Evolutionary conservation across 2,329 filamentous ascomycete species (phyloP), one percentile per base, ranked within the genome.

Genomic region (Aspergillus aculeatinus): DNA sequence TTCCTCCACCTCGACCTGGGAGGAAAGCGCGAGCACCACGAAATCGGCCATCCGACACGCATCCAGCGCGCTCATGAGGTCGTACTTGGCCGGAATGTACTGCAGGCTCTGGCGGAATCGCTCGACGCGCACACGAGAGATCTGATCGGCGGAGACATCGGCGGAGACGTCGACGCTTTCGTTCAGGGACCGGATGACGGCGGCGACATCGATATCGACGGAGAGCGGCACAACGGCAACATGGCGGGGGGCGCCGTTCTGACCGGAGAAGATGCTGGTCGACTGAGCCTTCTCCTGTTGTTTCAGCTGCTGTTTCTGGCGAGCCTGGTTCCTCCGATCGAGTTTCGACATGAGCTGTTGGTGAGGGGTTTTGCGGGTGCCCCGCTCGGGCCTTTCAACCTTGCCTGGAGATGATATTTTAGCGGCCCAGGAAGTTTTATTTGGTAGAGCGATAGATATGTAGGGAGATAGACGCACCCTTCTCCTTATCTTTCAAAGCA

Each of bases 271-370:
- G 23, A 99, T 82, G 42, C 87, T 91, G 0, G 85, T 87, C 55
- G 92, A 89, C 67, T 90, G 89, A 51, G 89, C 83, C 72, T 95
- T 90, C 69, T 95, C 92, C 72, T 88, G 88, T 72, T 92, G 87
- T 78, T 98, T 97, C 67, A 87, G 83, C 63, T 90, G 81, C 70
- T 94, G 90, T 76, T 89, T 88, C 81, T 99, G 95, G 77, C 94
- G 94, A 68, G 92, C 91, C 81, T 96, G 92, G 77, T 99, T 98
- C 69, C 92, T 88, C 61, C 95, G 89, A 77, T 96, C 92, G 75
- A 99, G 85, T 79, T 98, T 99, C 60, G 92, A 96, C 91, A 97
- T 94, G 79, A 97, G 87, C 80, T 96, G 92, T 76, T 99, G 95
- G 76, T 96, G 92, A 58, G 91, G 91, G 16, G 94, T 96, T 77